Percentiles rank a stretch among this genome's conserved stretches.
These are phyloP conservation scores for Cunninghamia lanceolata DNA, from an alignment of 75 land plant species.

Conservation along the genomic window DNA sequence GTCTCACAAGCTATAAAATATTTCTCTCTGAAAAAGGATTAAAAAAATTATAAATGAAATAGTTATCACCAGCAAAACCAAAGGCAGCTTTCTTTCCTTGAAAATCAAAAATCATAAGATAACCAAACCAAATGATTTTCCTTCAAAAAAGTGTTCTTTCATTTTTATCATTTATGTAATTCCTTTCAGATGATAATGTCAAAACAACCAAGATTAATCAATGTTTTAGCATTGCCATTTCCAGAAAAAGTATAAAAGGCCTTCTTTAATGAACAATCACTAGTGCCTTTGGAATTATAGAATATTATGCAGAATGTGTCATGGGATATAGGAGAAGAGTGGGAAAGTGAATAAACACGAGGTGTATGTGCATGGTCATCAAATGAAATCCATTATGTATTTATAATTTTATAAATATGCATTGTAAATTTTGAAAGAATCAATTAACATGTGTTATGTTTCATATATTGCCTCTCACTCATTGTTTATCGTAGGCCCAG, in stretches of 20 bases:
- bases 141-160: neutral
- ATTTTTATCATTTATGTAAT: neutral
- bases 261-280: neutral
- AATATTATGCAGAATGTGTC: neutral
- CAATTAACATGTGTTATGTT: neutral
- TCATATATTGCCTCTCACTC: neutral
- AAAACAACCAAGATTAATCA: neutral
- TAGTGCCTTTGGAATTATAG: neutral
- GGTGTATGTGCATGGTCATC: neutral
- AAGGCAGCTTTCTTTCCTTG: neutral
- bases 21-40: constrained; percentile 42
- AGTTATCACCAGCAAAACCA: neutral
- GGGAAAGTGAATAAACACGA: neutral
- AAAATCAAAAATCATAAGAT: neutral
- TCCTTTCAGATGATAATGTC: neutral
- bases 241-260: neutral
- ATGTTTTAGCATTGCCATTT: neutral
- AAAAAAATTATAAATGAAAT: neutral
- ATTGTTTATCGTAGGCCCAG: neutral
- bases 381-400: neutral
- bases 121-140: neutral
- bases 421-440: neutral
- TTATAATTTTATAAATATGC: neutral
- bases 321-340: neutral
- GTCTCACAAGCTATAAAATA: constrained; percentile 35